A percentile compares a stretch with the other conserved stretches of the same genome.
Evolutionary conservation across 495 filamentous ascomycete genomes (phyloP).

Genomic region (Aspergillus cavernicola): DNA sequence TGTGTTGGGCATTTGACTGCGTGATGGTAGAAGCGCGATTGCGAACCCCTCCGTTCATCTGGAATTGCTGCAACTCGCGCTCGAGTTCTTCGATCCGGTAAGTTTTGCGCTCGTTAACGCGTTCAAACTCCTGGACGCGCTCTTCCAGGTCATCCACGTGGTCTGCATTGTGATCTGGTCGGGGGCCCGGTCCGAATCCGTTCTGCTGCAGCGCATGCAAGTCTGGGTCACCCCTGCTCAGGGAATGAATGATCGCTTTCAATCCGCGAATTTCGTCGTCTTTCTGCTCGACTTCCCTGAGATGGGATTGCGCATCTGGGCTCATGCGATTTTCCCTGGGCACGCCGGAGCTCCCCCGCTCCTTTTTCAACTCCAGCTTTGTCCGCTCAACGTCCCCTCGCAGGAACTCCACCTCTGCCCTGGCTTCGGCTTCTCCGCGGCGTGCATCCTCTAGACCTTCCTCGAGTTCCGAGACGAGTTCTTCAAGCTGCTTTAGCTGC

Average conservation of each 20-base stretch:
- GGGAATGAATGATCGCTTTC: slow-evolving; percentile 95
- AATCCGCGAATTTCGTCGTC: slow-evolving; percentile 96
- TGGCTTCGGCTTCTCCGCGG: slow-evolving; percentile 93
- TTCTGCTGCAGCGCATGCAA: slow-evolving; percentile 27
- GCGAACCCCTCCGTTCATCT: slow-evolving; percentile 26
- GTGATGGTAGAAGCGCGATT: slow-evolving; percentile 45
- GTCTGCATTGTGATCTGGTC: slow-evolving; percentile 29
- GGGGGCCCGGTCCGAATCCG: slow-evolving; percentile 12
- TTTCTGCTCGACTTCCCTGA: slow-evolving; percentile 81
- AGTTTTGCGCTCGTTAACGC: slow-evolving; percentile 63
- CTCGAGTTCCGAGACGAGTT: slow-evolving; percentile 92
- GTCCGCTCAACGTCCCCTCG: slow-evolving; percentile 93
- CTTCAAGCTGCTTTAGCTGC: slow-evolving; percentile 92
- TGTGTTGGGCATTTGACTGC: slow-evolving; percentile 34
- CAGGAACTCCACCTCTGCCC: slow-evolving; percentile 94
- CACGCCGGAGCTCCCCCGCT: slow-evolving; percentile 78
- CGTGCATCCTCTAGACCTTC: slow-evolving; percentile 95
- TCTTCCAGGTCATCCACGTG: slow-evolving; percentile 56
- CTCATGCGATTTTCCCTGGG: slow-evolving; percentile 51
- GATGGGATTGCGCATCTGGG: slow-evolving; percentile 46
- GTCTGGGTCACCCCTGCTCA: slow-evolving; percentile 66
- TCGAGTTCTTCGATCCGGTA: slow-evolving; percentile 86
- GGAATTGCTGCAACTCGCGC: slow-evolving; percentile 71
- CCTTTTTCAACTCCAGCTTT: slow-evolving; percentile 82
- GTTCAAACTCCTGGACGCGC: slow-evolving; percentile 72